Percentiles rank a stretch among this genome's conserved stretches.
phyloP scores from a whole-genome alignment of 2,329 filamentous ascomycete genomes.

The Botrytis fragariae region DNA sequence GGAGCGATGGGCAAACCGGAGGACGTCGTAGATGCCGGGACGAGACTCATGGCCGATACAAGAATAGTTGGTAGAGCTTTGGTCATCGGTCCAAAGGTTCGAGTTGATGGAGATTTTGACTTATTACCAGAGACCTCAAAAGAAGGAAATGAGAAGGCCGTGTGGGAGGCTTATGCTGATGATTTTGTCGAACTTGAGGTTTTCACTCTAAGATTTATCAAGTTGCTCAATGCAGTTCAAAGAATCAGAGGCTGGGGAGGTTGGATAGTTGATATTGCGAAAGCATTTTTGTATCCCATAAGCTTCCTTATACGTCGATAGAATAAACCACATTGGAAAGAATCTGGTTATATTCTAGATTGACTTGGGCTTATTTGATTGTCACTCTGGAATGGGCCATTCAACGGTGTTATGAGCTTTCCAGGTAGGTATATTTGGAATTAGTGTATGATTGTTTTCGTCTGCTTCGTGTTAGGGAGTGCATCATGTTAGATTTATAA shows the following conservation, averaged over 20 bases:
- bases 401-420: background rate
- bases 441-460: background rate
- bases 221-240: slow-evolving; percentile 52
- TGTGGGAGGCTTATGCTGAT: slow-evolving; percentile 61
- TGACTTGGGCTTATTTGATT: background rate
- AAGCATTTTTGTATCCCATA: slow-evolving; percentile 29
- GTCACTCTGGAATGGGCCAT: background rate
- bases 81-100: slow-evolving; percentile 55
- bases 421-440: background rate
- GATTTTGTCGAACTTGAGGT: slow-evolving; percentile 56
- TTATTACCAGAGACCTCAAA: slow-evolving; percentile 24
- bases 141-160: slow-evolving; percentile 42
- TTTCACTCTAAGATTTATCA: slow-evolving; percentile 54
- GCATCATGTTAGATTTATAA: slow-evolving; percentile 46
- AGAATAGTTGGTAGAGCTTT: slow-evolving; percentile 56
- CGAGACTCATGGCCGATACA: slow-evolving; percentile 58
- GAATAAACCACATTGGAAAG: background rate
- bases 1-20: slow-evolving; percentile 49
- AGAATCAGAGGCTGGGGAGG: slow-evolving; percentile 53
- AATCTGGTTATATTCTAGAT: background rate
- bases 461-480: background rate
- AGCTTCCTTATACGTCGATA: background rate
- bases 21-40: slow-evolving; percentile 64
- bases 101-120: slow-evolving; percentile 43
- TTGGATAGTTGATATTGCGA: slow-evolving; percentile 33